Evolutionary conservation across 805 yeast genomes (phyloP), one percentile per base, ranked within the genome.

Genomic region (Zygoascus tannicola): DNA sequence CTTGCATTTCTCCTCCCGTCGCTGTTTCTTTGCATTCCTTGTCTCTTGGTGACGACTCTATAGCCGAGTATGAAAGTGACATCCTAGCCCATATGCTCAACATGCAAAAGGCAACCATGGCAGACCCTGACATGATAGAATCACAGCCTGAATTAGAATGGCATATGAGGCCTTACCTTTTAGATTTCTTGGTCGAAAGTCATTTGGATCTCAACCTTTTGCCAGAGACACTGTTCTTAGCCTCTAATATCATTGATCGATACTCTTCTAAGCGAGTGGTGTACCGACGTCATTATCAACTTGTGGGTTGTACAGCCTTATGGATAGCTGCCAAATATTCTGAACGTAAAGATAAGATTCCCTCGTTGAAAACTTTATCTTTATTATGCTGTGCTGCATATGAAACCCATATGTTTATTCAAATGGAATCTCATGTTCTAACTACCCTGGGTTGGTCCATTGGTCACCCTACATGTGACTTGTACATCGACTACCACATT

Each of bases 261-360:
- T 90, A 90, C 66, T 84, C 95, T 59, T 82, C 95, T 43, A 82
- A 80, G 55, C 72, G 97, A 54, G 78, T 87, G 5, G 92, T 88
- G 0, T 73, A 83, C 50, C 76, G 80, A 52, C 88, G 84, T 46
- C 97, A 88, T 64, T 80, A 85, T 49, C 96, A 88, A 63, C 71
- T 90, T 43, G 90, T 90, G 8, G 86, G 94, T 26, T 83, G 94
- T 48, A 85, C 95, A 3, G 85, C 95, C 48, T 67, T 90, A 30
- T 90, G 97, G 97, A 74, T 90, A 26, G 85, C 95, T 2, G 80
- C 95, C 21, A 90, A 90, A 61, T 71, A 80, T n/a, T 75, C 75
- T 55, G 85, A 85, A 47, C 79, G 80, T 58, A 74, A 92, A 57
- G 76, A 78, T 47, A 70, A 85, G 53, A 75, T 83, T 40, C 94